These are phyloP conservation scores for Kodamaea sagamina DNA, from an alignment of 805 yeast species.

Conservation along the genomic window DNA sequence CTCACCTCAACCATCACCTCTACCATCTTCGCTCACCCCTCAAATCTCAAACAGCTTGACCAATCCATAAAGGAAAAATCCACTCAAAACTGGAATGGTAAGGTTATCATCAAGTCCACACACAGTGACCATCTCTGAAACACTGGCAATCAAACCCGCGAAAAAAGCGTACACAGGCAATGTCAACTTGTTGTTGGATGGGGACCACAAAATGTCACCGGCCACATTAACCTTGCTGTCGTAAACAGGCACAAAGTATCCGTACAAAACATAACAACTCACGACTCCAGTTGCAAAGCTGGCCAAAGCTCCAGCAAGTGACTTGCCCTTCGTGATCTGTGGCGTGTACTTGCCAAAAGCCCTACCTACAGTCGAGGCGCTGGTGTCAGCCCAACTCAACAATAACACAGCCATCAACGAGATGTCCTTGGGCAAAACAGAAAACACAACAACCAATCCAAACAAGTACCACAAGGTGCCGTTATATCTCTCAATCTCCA, in stretches of 20 bases:
- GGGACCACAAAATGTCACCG: slow-evolving; percentile 65
- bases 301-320: slow-evolving; percentile 88
- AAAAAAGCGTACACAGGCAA: slow-evolving; percentile 55
- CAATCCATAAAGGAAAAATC: slow-evolving; percentile 57
- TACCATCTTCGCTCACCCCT: no score
- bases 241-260: slow-evolving; percentile 66
- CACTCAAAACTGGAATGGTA: slow-evolving; percentile 88
- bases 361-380: slow-evolving; percentile 93
- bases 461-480: slow-evolving; percentile 87
- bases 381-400: slow-evolving; percentile 96
- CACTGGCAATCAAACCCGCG: slow-evolving; percentile 80
- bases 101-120: slow-evolving; percentile 86
- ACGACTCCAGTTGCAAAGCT: slow-evolving; percentile 74
- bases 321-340: slow-evolving; percentile 69
- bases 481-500: slow-evolving; percentile 69
- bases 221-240: slow-evolving; percentile 50
- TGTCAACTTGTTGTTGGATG: slow-evolving; percentile 57
- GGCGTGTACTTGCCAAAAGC: slow-evolving; percentile 83
- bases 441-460: slow-evolving; percentile 74
- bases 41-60: slow-evolving; percentile 28
- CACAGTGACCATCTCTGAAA: slow-evolving; percentile 81
- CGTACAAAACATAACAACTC: slow-evolving; percentile 70
- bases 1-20: no score
- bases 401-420: slow-evolving; percentile 72
- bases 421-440: slow-evolving; percentile 76